Evolutionary conservation across 192 early-diverging fungal species (phyloP).

Genomic region (Backusella westeae): DNA sequence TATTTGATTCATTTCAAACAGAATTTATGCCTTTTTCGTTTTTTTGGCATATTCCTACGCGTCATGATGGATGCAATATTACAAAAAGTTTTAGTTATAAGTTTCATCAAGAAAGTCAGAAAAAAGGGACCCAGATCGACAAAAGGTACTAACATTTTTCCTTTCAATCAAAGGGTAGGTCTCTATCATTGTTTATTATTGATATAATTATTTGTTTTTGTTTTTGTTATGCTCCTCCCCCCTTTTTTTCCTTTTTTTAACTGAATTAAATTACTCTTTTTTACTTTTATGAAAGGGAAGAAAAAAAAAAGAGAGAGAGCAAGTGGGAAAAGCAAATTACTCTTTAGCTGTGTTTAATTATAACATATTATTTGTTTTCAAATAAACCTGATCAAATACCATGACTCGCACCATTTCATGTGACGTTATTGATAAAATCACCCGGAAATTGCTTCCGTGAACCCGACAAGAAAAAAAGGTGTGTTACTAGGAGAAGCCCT

Average conservation of each 20-base stretch:
- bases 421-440: neutral
- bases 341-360: neutral
- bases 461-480: neutral
- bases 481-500: neutral
- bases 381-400: conserved; percentile 3
- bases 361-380: conserved; percentile 2
- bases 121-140: conserved; percentile 1
- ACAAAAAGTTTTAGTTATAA: neutral
- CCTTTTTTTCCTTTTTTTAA: neutral
- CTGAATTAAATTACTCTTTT: neutral
- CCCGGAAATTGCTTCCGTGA: neutral
- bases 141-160: neutral
- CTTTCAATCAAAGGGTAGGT: neutral
- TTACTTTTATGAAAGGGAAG: neutral
- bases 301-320: neutral
- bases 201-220: neutral
- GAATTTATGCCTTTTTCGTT: neutral
- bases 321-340: neutral
- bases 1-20: neutral
- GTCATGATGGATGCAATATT: neutral
- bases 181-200: neutral
- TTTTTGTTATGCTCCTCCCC: neutral
- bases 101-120: neutral
- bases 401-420: conserved; percentile 9
- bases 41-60: neutral